Conservation (phyloP, 805 yeast genomes). For the Schwanniomyces sp. region DNA sequence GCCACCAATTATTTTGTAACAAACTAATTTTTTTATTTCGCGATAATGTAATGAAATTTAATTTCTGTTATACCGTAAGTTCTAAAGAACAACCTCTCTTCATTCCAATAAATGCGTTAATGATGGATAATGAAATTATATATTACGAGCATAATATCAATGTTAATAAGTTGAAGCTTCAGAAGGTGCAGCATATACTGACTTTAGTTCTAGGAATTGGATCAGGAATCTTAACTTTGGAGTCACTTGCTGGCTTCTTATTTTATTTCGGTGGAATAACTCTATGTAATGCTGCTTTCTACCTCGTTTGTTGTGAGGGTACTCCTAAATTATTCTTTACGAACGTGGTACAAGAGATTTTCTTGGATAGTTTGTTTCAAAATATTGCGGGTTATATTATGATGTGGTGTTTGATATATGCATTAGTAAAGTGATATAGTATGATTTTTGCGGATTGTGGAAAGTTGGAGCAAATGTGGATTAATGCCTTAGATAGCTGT, state of each 20-base stretch:
- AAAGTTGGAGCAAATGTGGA: too few relatives aligned
- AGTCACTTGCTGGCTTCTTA: conserved; percentile 32
- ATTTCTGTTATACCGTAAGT: too few relatives aligned
- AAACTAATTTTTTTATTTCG: neutral
- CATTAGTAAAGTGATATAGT: conserved; percentile 29
- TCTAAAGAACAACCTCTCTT: neutral
- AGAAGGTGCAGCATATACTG: conserved; percentile 37
- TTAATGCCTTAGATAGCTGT: too few relatives aligned
- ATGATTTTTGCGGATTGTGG: too few relatives aligned
- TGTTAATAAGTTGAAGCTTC: conserved; percentile 25
- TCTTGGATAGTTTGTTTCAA: conserved; percentile 29
- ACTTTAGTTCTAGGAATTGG: conserved; percentile 39
- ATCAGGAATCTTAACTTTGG: conserved; percentile 40
- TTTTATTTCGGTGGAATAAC: conserved; percentile 35
- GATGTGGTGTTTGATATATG: conserved; percentile 51
- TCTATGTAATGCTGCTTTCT: conserved; percentile 28
- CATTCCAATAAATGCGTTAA: neutral
- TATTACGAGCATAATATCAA: conserved; percentile 28
- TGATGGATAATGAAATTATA: conserved; percentile 10
- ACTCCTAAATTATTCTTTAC: conserved; percentile 23
- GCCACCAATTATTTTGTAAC: conserved; percentile 2
- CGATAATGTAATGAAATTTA: neutral
- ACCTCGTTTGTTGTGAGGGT: conserved; percentile 31
- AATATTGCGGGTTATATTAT: conserved; percentile 41
- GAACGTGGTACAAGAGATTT: conserved; percentile 32